Conservation (phyloP, 2,329 filamentous ascomycete genomes). For the Pezicula radicicola region DNA sequence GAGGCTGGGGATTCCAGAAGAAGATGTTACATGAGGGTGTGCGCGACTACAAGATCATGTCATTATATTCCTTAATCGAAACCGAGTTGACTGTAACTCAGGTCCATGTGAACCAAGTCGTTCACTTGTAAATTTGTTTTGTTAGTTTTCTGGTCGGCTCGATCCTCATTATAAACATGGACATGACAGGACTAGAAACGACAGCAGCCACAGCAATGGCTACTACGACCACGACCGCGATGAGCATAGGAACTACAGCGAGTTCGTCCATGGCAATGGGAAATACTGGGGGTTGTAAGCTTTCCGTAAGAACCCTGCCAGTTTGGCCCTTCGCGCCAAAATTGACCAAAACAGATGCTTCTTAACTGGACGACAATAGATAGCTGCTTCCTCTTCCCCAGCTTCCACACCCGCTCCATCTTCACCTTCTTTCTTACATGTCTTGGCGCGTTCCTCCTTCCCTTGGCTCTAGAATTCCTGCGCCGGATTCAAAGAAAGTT, state of each 20-base stretch:
- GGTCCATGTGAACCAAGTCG: too few species aligned
- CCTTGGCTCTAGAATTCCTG: constrained; percentile 16
- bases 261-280: constrained; percentile 12
- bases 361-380: constrained; percentile 21
- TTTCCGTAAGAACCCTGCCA: constrained; percentile 12
- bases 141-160: neutral
- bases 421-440: constrained; percentile 19
- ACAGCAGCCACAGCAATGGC: neutral
- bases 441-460: constrained; percentile 17
- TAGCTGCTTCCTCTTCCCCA: constrained; percentile 16
- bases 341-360: constrained; percentile 16
- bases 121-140: too few species aligned
- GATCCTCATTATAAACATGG: constrained; percentile 2
- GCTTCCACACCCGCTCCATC: constrained; percentile 14
- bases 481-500: constrained; percentile 16
- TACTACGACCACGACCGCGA: neutral
- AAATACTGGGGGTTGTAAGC: constrained; percentile 11
- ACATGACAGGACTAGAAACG: neutral
- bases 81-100: too few species aligned
- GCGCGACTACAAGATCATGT: neutral
- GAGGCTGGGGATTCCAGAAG: neutral
- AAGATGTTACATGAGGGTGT: neutral
- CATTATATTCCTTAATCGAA: too few species aligned
- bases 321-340: neutral
- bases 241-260: neutral